Evolutionary conservation across 352 stramenopile species (phyloP).

Genomic region (Globisporangium emineosum): DNA sequence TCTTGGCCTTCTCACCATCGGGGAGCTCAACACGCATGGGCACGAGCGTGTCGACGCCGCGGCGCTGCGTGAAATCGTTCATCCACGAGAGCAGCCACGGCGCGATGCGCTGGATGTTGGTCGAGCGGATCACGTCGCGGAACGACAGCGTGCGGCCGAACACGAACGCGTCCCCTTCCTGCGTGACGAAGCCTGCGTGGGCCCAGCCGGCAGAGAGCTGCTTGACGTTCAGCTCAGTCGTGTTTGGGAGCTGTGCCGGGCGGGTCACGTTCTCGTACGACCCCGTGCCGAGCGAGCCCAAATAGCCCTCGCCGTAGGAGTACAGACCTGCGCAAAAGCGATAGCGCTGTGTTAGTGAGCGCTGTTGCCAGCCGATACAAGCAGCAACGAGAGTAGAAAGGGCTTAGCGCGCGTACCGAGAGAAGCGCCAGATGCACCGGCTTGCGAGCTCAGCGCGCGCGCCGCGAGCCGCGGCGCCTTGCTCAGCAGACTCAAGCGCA

Average conservation of each 20-base stretch:
- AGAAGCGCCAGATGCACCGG: background rate
- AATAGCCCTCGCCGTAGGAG: conserved; percentile 77
- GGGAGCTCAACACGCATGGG: conserved; percentile 56
- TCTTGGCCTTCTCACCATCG: conserved; percentile 55
- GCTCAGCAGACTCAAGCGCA: conserved; percentile 7
- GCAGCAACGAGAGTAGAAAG: background rate
- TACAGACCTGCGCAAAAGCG: conserved; percentile 35
- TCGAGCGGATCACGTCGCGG: conserved; percentile 77
- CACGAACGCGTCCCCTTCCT: conserved; percentile 63
- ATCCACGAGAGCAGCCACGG: conserved; percentile 66
- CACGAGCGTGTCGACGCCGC: conserved; percentile 61
- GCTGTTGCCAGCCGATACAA: background rate
- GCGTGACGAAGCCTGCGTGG: conserved; percentile 71
- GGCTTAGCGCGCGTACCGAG: background rate
- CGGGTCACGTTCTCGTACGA: conserved; percentile 50
- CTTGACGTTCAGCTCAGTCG: conserved; percentile 41
- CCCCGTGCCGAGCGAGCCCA: conserved; percentile 70
- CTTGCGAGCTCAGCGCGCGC: conserved; percentile 2
- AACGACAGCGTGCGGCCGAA: conserved; percentile 84
- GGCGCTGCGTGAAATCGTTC: conserved; percentile 66
- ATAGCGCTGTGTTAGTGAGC: background rate
- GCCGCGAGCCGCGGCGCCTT: background rate
- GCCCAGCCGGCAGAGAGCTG: conserved; percentile 77
- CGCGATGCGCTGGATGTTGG: conserved; percentile 79
- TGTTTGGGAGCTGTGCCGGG: conserved; percentile 45